Evolutionary conservation across 805 yeast species (phyloP).

Genomic region (Naumovozyma dairenensis): DNA sequence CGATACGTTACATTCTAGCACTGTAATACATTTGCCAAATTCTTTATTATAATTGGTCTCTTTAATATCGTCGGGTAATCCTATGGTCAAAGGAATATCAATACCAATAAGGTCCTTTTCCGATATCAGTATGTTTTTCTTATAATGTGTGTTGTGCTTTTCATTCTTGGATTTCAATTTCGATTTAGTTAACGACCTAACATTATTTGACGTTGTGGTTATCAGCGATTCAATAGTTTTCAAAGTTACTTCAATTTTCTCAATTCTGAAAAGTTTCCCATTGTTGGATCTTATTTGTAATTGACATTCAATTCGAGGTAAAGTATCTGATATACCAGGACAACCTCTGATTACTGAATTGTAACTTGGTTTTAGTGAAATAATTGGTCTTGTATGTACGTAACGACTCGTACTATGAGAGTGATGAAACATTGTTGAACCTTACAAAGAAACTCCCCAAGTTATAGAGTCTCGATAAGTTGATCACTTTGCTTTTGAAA

Average conservation of each 20-base stretch:
- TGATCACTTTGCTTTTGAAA: too few species aligned
- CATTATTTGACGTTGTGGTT: constrained; percentile 4
- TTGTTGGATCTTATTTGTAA: constrained; percentile 44
- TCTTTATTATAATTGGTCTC: constrained; percentile 41
- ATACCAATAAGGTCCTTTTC: constrained; percentile 34
- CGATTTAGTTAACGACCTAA: neutral
- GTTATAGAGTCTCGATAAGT: too few species aligned
- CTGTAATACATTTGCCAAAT: constrained; percentile 41
- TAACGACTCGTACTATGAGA: too few species aligned
- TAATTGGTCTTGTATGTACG: constrained; percentile 27
- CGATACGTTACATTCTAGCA: constrained; percentile 29
- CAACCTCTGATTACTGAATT: constrained; percentile 51
- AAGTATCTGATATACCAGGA: constrained; percentile 56
- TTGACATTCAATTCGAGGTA: constrained; percentile 51
- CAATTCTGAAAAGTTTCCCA: constrained; percentile 38
- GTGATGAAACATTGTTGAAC: too few species aligned
- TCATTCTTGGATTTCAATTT: constrained; percentile 17
- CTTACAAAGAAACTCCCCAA: too few species aligned
- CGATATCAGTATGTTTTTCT: constrained; percentile 22
- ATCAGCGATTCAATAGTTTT: constrained; percentile 37
- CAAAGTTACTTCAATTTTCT: constrained; percentile 40
- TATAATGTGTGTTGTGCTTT: constrained; percentile 24
- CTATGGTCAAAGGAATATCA: constrained; percentile 51
- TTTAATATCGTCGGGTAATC: constrained; percentile 42
- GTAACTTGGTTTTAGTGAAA: constrained; percentile 40